Evolutionary conservation across 2,329 filamentous ascomycete genomes (phyloP), one percentile per base, ranked within the genome.

Genomic region (Ascochyta pisi): DNA sequence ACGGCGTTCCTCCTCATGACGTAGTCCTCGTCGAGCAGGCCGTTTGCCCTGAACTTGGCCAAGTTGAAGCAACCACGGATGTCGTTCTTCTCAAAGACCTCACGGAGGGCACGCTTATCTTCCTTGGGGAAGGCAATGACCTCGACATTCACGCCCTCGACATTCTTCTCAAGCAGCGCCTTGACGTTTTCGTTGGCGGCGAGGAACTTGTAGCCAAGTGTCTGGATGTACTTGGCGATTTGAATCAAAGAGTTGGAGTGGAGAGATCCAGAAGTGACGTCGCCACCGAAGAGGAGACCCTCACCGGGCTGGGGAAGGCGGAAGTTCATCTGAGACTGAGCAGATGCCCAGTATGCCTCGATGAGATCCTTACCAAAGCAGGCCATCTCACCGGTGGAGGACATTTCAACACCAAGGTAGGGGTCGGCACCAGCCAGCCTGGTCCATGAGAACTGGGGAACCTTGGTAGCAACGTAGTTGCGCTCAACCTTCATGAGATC

Each of bases 301-400:
- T 97, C 92, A 64, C 95, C 95, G 49, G 92, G 91, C 77, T 96
- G 89, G 39, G 95, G 95, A 71, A 97, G 86, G 67, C 93, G 91
- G 91, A 98, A 98, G 86, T 98, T 99, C 94, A 98, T 99, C 69
- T 91, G 94, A 19, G 92, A 95, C 80, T 99, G 95, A 60, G 96
- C 83, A 16, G 93, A 96, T 24, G 93, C 84, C 95, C 95, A 99
- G 86, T 99, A 99, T 50, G 95, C 95, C 77, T 99, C 95, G 45
- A 98, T 84, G 10, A 99, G 86, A 73, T 97, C 84, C 82, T 95
- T 96, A 62, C 95, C 95, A 79, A 99, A 99, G 82, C 95, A 98
- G 65, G 95, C 95, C 84, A 99, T 96, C 81, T 99, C 95, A 77
- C 95, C 95, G 16, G 95, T 99, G 63, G 89, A 92, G 40, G 92